Conservation (phyloP, 208 protist species). For the Lotmaria passim region DNA sequence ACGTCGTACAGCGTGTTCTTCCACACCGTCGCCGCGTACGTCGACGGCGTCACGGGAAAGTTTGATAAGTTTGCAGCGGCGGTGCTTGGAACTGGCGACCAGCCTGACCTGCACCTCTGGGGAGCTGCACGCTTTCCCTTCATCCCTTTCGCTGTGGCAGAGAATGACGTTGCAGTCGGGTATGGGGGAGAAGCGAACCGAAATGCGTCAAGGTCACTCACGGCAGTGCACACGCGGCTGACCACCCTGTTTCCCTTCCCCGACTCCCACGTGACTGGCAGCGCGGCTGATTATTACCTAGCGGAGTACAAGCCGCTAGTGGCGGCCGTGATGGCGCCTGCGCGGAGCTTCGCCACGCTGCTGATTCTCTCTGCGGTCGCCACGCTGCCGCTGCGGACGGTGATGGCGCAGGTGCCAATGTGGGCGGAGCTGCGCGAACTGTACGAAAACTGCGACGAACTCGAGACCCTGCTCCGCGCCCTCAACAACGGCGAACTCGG, state of each 20-base stretch:
- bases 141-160: constrained; percentile 30
- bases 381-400: constrained; percentile 40
- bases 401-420: constrained; percentile 32
- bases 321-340: constrained; percentile 27
- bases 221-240: constrained; percentile 20
- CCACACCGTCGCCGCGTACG: constrained; percentile 35
- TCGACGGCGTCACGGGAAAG: constrained; percentile 21
- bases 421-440: constrained; percentile 41
- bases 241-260: constrained; percentile 22
- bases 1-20: constrained; percentile 49
- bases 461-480: constrained; percentile 29
- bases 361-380: constrained; percentile 49
- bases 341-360: constrained; percentile 34
- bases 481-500: constrained; percentile 38
- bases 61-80: constrained; percentile 29
- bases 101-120: constrained; percentile 9
- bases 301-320: constrained; percentile 32
- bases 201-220: neutral
- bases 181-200: neutral
- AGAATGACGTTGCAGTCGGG: constrained; percentile 7
- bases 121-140: constrained; percentile 43
- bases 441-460: constrained; percentile 34
- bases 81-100: constrained; percentile 27
- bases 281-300: constrained; percentile 20
- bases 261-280: constrained; percentile 13